Evolutionary conservation across 202 grass and related monocot genomes (phyloP).

Genomic region (Dendrocalamus latiflorus): DNA sequence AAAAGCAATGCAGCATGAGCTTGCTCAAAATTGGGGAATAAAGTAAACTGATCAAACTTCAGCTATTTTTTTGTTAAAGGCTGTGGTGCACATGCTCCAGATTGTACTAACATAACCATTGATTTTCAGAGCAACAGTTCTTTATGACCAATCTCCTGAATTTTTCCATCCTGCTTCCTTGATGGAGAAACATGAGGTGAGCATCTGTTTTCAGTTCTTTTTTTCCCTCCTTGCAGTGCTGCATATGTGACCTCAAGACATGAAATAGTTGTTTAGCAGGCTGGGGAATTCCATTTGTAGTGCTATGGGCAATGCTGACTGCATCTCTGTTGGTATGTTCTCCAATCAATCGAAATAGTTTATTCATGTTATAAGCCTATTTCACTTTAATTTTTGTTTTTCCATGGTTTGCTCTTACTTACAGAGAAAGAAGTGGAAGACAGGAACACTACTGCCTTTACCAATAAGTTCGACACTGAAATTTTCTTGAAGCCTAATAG

Average conservation of each 20-base stretch:
- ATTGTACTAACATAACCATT: slow-evolving; percentile 17
- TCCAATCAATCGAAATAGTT: slow-evolving; percentile 12
- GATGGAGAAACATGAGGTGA: slow-evolving; percentile 78
- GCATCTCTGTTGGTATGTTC: slow-evolving; percentile 66
- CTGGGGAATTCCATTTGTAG: slow-evolving; percentile 57
- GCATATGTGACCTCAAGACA: slow-evolving; percentile 17
- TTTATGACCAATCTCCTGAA: slow-evolving; percentile 94
- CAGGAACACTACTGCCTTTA: slow-evolving; percentile 46
- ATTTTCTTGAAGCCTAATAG: slow-evolving; percentile 77
- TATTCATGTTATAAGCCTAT: slow-evolving; percentile 30
- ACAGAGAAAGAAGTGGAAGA: slow-evolving; percentile 36
- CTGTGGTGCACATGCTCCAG: background rate
- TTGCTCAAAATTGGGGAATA: slow-evolving; percentile 95
- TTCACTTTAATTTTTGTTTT: slow-evolving; percentile 23
- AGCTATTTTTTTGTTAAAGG: background rate
- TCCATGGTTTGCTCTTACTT: background rate
- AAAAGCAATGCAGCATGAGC: slow-evolving; percentile 95
- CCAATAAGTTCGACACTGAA: slow-evolving; percentile 26
- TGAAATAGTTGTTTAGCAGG: slow-evolving; percentile 80
- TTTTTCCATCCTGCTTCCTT: slow-evolving; percentile 88
- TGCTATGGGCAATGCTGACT: slow-evolving; percentile 64
- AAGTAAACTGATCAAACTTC: slow-evolving; percentile 44
- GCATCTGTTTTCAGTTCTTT: slow-evolving; percentile 1
- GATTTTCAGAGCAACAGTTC: slow-evolving; percentile 74
- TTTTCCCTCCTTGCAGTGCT: background rate